Conservation (phyloP, 768 basidiomycete species). For the Macrocybe gigantea region DNA sequence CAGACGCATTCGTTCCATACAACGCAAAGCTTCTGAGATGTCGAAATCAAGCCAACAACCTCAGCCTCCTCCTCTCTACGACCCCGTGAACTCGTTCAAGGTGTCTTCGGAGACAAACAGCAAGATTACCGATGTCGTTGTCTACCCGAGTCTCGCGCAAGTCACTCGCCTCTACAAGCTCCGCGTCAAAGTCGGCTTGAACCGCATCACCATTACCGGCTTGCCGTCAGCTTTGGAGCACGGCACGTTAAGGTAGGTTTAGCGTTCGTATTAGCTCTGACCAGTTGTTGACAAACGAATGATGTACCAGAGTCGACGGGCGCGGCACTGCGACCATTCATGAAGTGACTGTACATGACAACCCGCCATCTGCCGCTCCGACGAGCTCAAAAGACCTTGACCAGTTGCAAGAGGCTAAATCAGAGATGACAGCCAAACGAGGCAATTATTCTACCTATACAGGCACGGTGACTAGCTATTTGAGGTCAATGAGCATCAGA, state of each 20-base stretch:
- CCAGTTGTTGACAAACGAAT: neutral
- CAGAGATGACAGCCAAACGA: too few species aligned
- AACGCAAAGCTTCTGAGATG: too few species aligned
- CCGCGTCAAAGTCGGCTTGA: conserved; percentile 23
- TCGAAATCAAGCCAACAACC: too few species aligned
- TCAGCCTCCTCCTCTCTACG: too few species aligned
- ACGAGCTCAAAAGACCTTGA: too few species aligned
- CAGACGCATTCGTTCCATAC: too few species aligned
- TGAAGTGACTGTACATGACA: conserved; percentile 20
- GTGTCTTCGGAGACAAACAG: conserved; percentile 19
- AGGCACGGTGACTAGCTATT: too few species aligned
- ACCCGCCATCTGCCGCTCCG: too few species aligned
- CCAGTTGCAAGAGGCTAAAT: too few species aligned
- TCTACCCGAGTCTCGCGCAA: conserved; percentile 31
- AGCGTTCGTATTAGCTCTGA: neutral
- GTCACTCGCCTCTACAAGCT: conserved; percentile 26
- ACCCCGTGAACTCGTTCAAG: conserved; percentile 5
- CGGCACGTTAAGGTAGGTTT: conserved; percentile 25
- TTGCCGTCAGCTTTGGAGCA: conserved; percentile 23
- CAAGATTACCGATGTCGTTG: conserved; percentile 26
- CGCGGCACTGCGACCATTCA: conserved; percentile 28
- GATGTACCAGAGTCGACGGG: conserved; percentile 23
- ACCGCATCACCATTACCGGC: conserved; percentile 24
- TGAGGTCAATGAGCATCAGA: too few species aligned
- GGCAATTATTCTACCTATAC: too few species aligned